A percentile compares a stretch with the other conserved stretches of the same genome.
phyloP scores from a whole-genome alignment of 176 grass and related monocot species.

The Metroxylon sagu region DNA sequence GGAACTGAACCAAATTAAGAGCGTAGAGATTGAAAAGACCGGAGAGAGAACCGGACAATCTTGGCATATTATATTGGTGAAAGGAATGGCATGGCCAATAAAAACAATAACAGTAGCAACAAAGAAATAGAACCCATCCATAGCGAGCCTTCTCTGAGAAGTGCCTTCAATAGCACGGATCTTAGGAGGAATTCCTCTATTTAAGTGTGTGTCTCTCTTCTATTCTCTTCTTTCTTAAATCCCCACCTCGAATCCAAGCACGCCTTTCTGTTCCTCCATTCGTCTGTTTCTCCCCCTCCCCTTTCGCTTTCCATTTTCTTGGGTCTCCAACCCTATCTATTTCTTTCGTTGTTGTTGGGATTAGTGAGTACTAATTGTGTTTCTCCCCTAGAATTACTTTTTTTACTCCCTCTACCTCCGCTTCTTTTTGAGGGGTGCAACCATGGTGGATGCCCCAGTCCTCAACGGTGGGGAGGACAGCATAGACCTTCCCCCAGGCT shows the following conservation, averaged over 20 bases:
- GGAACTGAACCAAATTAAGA: neutral
- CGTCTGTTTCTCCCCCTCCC: neutral
- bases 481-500: conserved; percentile 77
- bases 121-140: neutral
- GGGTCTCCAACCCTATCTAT: no score
- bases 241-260: conserved; percentile 6
- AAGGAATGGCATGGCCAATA: neutral
- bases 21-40: neutral
- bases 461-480: conserved; percentile 32
- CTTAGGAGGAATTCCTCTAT: conserved; percentile 1
- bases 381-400: no score
- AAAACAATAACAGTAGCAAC: conserved; percentile 1
- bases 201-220: neutral
- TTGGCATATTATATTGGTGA: neutral
- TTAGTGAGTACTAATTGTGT: no score
- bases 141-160: conserved; percentile 2
- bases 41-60: conserved; percentile 6
- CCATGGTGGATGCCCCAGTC: no score
- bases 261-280: neutral
- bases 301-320: neutral
- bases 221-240: conserved; percentile 21
- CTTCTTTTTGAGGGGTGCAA: no score
- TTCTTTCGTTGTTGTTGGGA: no score
- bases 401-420: no score
- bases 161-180: conserved; percentile 13